phyloP scores from a whole-genome alignment of 441 rosid species.

The Gossypium aridum region DNA sequence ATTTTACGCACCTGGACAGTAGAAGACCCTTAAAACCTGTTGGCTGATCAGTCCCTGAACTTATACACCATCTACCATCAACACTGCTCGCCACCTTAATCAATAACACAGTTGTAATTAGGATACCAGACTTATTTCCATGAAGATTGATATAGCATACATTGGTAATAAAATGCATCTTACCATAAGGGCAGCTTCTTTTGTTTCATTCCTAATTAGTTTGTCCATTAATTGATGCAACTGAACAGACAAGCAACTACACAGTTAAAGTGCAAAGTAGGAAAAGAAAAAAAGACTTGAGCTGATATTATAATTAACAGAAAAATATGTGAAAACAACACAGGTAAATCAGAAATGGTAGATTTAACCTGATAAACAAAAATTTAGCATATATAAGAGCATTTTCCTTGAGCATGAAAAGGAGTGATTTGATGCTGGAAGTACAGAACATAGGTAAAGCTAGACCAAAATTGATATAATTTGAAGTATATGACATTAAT shows the following conservation, averaged over 20 bases:
- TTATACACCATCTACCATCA: constrained; percentile 85
- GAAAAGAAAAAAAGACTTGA: not conserved
- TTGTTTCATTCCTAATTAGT: constrained; percentile 51
- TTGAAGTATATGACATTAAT: constrained; percentile 2
- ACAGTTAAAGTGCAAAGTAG: constrained; percentile 3
- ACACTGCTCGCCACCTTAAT: constrained; percentile 54
- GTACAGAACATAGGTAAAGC: not conserved
- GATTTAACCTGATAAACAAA: constrained; percentile 2
- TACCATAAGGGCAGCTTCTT: constrained; percentile 53
- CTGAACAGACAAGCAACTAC: constrained; percentile 38
- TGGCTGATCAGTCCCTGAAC: constrained; percentile 44
- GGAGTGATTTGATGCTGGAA: not conserved
- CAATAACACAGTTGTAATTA: constrained; percentile 15
- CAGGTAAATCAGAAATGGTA: not conserved
- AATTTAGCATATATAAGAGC: not conserved
- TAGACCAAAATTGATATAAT: not conserved
- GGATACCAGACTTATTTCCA: constrained; percentile 8
- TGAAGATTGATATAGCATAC: constrained; percentile 14
- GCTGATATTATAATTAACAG: not conserved
- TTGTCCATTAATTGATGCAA: constrained; percentile 65
- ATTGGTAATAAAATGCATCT: constrained; percentile 15
- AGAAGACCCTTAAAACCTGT: constrained; percentile 59
- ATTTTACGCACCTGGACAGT: constrained; percentile 56
- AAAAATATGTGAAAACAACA: not conserved
- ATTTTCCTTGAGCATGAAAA: not conserved